Conservation (phyloP, 2,329 filamentous ascomycete genomes). For the Alternaria solani region DNA sequence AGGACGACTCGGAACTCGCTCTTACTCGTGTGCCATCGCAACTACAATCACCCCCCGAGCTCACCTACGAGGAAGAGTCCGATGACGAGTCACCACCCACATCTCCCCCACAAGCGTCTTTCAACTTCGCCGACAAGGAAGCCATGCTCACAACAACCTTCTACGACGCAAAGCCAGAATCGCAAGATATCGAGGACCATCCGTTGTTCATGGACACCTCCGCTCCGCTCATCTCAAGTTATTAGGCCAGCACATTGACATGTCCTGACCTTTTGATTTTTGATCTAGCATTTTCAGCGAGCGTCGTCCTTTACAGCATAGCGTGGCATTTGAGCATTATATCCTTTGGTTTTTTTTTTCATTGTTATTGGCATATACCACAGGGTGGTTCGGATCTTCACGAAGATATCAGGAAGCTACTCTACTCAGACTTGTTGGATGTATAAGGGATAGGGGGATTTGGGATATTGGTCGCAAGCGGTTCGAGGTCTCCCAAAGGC, state of each 20-base stretch:
- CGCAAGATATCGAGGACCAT: conserved; percentile 49
- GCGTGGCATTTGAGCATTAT: conserved; percentile 41
- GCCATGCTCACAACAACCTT: conserved; percentile 57
- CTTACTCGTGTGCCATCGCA: conserved; percentile 56
- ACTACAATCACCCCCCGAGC: conserved; percentile 59
- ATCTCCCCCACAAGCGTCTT: conserved; percentile 55
- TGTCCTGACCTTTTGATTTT: conserved; percentile 44
- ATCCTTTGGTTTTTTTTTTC: conserved; percentile 25
- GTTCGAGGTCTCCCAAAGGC: conserved; percentile 35
- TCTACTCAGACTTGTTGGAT: conserved; percentile 33
- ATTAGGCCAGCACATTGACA: conserved; percentile 41
- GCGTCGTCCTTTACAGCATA: conserved; percentile 44
- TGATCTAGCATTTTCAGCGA: conserved; percentile 50
- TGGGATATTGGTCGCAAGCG: conserved; percentile 20
- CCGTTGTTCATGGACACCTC: conserved; percentile 52
- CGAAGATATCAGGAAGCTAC: conserved; percentile 23
- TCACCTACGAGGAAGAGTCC: conserved; percentile 58
- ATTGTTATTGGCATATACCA: conserved; percentile 23
- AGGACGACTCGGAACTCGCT: conserved; percentile 56
- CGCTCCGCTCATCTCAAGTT: conserved; percentile 52
- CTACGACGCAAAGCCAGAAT: conserved; percentile 52
- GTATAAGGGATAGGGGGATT: conserved; percentile 13
- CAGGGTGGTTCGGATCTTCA: conserved; percentile 17
- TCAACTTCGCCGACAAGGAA: conserved; percentile 59
- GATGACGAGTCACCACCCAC: conserved; percentile 59